Evolutionary conservation across 495 filamentous ascomycete genomes (phyloP).

Genomic region (Aspergillus saccharolyticus): DNA sequence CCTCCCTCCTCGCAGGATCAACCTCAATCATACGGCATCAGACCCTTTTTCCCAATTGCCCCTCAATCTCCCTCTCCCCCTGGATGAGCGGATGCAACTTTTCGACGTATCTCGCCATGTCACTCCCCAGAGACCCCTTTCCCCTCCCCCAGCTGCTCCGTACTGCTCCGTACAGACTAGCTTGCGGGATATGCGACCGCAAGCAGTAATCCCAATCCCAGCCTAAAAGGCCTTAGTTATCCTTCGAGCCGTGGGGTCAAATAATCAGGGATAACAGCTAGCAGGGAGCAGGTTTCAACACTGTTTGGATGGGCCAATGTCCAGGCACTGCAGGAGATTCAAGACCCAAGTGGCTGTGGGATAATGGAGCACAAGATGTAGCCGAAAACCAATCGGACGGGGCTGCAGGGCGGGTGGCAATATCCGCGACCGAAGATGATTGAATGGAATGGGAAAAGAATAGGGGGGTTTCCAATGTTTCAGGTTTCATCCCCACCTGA

Average conservation of each 20-base stretch:
- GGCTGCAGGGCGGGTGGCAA: not conserved
- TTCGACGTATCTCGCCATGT: not conserved
- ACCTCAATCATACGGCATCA: not conserved
- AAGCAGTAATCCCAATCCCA: not conserved
- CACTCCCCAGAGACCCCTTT: not conserved
- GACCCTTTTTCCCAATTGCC: not conserved
- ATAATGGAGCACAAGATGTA: not conserved
- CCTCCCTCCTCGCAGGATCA: not conserved
- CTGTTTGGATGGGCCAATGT: not conserved
- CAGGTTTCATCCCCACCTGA: not conserved
- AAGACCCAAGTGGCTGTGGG: not conserved
- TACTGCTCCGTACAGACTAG: not conserved
- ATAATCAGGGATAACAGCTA: not conserved
- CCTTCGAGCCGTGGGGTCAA: not conserved
- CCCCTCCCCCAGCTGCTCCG: not conserved
- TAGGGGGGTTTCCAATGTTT: not conserved
- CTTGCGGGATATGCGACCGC: not conserved
- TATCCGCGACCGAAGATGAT: constrained; percentile 1
- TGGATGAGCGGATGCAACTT: not conserved
- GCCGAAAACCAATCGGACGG: not conserved
- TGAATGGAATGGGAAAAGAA: not conserved
- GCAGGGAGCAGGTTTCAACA: not conserved
- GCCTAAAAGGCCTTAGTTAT: not conserved
- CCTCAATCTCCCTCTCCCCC: no score
- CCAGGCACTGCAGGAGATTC: not conserved